Base-by-base conservation (phyloP, 2,329 filamentous ascomycete species). In the Calonectria hawksworthii region DNA sequence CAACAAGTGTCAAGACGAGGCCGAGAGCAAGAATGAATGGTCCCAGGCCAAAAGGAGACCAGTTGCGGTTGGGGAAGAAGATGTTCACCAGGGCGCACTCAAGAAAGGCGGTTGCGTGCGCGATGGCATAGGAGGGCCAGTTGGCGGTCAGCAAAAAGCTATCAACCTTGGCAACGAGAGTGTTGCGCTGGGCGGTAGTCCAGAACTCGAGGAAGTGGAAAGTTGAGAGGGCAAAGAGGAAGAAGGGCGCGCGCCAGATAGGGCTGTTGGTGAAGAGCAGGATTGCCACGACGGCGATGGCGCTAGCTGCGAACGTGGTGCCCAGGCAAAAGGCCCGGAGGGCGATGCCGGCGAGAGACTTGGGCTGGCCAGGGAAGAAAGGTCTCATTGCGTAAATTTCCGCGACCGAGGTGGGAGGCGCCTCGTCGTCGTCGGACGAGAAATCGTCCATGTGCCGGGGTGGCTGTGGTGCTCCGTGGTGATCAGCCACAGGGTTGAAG, bases 161-260 rank as follows among this genome's bases (percentile, higher is more conserved):
- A 68, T 91, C 90, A 26, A 96, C 88, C 30, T 89, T 91, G 26
- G 95, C 95, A 67, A 92, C 89, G 21, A 90, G 89, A 0, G 95
- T 95, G 85, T 99, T 99, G 86, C 94, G 95, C 70, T 90, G 88
- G 11, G 96, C 96, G 0, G 96, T 98, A 38, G 93, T 95, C 89
- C 93, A 98, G 88, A 96, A 99, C 86, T 99, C 97, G 84, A 99
- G 93, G 86, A 98, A 99, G 88, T 99, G 97, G 87, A 99, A 99
- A 36, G 94, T 80, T 32, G 93, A 90, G 63, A 99, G 92, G 18
- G 92, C 88, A 67, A 87, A 87, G 63, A 94, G 82, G 86, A 96
- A 96, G 83, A 93, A 92, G 36, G 92, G 90, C 10, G 90, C 83
- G 72, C 92, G 91, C 92, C 92, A 93, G 71, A 90, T 84, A 28